phyloP scores from a whole-genome alignment of 257 asterid species.

The Thymus quinquecostatus region DNA sequence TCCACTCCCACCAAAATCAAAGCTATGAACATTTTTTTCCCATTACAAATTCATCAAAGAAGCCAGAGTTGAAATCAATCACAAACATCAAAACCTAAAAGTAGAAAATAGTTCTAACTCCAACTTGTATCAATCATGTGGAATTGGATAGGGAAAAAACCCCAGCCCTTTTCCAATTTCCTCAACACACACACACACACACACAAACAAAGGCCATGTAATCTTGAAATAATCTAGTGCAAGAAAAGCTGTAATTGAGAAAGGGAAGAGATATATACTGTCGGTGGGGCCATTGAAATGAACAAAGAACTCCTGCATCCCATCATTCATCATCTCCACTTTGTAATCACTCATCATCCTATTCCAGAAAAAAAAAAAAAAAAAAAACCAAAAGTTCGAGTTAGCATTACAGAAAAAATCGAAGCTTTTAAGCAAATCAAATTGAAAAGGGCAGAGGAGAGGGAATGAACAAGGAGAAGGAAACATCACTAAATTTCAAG shows the following conservation, averaged over 20 bases:
- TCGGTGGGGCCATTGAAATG: conserved; percentile 89
- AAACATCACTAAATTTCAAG: conserved; percentile 16
- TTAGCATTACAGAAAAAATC: not conserved
- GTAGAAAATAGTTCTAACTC: not conserved
- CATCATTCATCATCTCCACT: conserved; percentile 96
- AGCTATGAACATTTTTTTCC: not conserved
- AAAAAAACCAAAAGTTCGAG: not conserved
- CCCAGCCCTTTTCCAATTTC: not conserved
- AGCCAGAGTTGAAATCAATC: not conserved
- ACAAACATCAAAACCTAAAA: conserved; percentile 11
- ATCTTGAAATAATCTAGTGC: not conserved
- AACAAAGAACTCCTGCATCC: conserved; percentile 87
- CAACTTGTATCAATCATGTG: conserved; percentile 1
- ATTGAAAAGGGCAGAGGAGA: not conserved
- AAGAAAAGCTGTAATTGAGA: conserved; percentile 32
- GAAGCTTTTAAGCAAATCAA: conserved; percentile 12
- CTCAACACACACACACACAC: conserved; percentile 8
- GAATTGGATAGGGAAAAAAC: not conserved
- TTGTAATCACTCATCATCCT: conserved; percentile 99
- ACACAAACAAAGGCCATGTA: conserved; percentile 5
- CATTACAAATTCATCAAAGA: not conserved
- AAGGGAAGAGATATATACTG: conserved; percentile 50
- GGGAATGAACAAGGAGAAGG: not conserved
- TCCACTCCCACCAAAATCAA: not conserved
- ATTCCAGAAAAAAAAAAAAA: conserved; percentile 23